Base-by-base conservation (phyloP, 2,329 filamentous ascomycete genomes). In the Aureobasidium sp. region DNA sequence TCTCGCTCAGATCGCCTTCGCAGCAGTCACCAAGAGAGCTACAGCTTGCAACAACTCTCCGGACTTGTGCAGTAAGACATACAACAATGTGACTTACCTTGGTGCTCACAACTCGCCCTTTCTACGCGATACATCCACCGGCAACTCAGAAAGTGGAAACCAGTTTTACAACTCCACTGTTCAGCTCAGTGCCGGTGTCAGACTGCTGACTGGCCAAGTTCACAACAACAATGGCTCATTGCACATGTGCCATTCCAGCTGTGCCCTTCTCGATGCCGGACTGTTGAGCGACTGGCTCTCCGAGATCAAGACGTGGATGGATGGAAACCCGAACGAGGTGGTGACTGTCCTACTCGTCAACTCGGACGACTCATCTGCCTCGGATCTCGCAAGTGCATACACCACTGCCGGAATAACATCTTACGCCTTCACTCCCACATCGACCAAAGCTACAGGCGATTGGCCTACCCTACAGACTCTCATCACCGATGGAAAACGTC, bases 51-150 rank as follows among this genome's bases (percentile, higher is more conserved):
- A 94, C 77, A 93, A 93, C 78, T 91, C 88, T 0, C 88, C 89
- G 0, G 76, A 80, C 47, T 82, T 94, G 44, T 94, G 90, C 78
- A 78, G 76, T 64, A 84, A 83, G 65, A 76, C 82, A 19, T 94
- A 94, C 77, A 86, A 85, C 75, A 84, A 88, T 40, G 82, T 94
- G 67, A 92, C 89, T 3, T 82, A 92, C 72, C 83, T 93, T 69
- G 89, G 89, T 24, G 88, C 87, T 19, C 89, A 92, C 75, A 82
- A 91, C 75, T 85, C 83, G 64, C 80, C 88, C 12, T 92, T 91
- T 71, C 73, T 91, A 14, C 80, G 87, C 54, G 85, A 90, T 68
- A 72, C 76, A 29, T 81, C 79, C 61, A 87, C 84, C 0, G 77
- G 75, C 64, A 83, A 86, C 72, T 85, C 84, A 29, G 73, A 85